These are phyloP conservation scores for Fusarium sp. DNA, from an alignment of 2,329 filamentous ascomycete species.

Conservation along the genomic window DNA sequence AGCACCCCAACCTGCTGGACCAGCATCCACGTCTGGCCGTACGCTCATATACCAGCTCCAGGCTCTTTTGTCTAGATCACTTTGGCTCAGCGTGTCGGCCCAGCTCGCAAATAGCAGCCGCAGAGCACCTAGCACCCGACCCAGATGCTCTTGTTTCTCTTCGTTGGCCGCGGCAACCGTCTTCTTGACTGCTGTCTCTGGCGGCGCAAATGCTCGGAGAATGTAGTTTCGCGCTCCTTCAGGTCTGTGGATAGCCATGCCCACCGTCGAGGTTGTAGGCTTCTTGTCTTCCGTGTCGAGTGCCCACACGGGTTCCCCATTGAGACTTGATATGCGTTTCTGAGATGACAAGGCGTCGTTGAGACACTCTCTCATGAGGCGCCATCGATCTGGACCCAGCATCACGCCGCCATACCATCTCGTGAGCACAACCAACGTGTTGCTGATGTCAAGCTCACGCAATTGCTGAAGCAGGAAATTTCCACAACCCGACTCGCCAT, in stretches of 20 bases:
- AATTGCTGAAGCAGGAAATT: slow-evolving; percentile 67
- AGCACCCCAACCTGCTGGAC: slow-evolving; percentile 84
- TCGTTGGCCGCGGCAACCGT: slow-evolving; percentile 63
- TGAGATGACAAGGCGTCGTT: slow-evolving; percentile 65
- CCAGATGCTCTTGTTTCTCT: slow-evolving; percentile 77
- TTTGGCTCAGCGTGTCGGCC: slow-evolving; percentile 69
- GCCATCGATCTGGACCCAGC: slow-evolving; percentile 72
- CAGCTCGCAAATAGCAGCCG: slow-evolving; percentile 81
- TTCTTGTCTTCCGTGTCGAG: slow-evolving; percentile 66
- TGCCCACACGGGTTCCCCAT: slow-evolving; percentile 70
- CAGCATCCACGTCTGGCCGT: slow-evolving; percentile 79
- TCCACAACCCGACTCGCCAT: slow-evolving; percentile 71
- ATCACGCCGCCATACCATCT: slow-evolving; percentile 73
- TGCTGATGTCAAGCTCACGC: slow-evolving; percentile 61
- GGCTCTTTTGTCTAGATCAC: slow-evolving; percentile 79
- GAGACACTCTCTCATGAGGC: slow-evolving; percentile 69
- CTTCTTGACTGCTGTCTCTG: slow-evolving; percentile 38
- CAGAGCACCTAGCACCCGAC: slow-evolving; percentile 76
- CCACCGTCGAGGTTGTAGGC: slow-evolving; percentile 53
- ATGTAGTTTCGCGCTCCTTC: slow-evolving; percentile 74
- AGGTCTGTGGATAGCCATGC: slow-evolving; percentile 80
- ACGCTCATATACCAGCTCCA: slow-evolving; percentile 87
- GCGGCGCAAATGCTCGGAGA: slow-evolving; percentile 68
- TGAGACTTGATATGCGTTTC: slow-evolving; percentile 51
- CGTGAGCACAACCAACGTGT: slow-evolving; percentile 69